phyloP scores from a whole-genome alignment of 176 grass and related monocot species.

The Hyparrhenia diplandra region DNA sequence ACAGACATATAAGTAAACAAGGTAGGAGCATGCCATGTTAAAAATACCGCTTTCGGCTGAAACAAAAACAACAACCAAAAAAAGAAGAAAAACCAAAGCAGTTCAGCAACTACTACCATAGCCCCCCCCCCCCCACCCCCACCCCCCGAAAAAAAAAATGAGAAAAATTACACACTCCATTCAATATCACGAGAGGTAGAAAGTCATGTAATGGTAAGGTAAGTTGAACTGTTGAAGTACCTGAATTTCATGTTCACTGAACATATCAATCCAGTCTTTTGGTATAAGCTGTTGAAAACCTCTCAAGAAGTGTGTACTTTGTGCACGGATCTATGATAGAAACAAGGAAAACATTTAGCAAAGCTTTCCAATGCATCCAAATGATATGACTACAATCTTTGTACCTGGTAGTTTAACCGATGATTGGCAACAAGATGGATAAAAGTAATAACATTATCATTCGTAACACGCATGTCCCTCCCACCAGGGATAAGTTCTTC shows the following conservation, averaged over 20 bases:
- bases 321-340: constrained; percentile 66
- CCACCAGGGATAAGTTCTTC: constrained; percentile 90
- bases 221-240: constrained; percentile 27
- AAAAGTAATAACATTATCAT: constrained; percentile 96
- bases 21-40: neutral
- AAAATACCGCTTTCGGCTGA: neutral
- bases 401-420: constrained; percentile 91
- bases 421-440: constrained; percentile 97
- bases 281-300: constrained; percentile 94
- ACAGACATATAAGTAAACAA: constrained; percentile 6
- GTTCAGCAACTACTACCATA: constrained; percentile 4
- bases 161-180: neutral
- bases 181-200: constrained; percentile 8
- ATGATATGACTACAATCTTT: constrained; percentile 1
- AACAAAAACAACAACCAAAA: too few relatives aligned
- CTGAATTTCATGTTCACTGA: constrained; percentile 99
- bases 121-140: neutral
- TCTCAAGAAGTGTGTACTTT: constrained; percentile 90
- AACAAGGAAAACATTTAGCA: constrained; percentile 22
- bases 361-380: constrained; percentile 17
- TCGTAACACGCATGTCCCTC: constrained; percentile 76
- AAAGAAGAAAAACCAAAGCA: neutral
- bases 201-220: neutral
- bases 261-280: constrained; percentile 98
- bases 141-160: too few relatives aligned